Percentiles rank a stretch among this genome's conserved stretches.
Evolutionary conservation across 345 rosid genomes (phyloP).

Genomic region (Turritis glabra): DNA sequence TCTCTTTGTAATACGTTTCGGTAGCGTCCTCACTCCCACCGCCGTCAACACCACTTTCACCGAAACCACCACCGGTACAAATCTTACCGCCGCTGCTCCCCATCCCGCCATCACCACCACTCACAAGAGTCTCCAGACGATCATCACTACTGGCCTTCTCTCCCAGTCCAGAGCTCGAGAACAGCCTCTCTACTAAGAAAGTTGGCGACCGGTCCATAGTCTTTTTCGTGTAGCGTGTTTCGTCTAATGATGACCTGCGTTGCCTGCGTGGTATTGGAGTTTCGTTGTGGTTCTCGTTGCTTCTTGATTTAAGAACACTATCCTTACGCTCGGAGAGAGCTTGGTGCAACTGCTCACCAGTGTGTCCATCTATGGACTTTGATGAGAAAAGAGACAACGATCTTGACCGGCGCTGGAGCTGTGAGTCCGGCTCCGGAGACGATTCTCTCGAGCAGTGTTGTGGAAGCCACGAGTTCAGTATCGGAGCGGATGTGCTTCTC

Average conservation of each 20-base stretch:
- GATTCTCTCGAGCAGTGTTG: slow-evolving; percentile 38
- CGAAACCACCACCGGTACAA: slow-evolving; percentile 29
- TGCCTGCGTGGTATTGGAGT: slow-evolving; percentile 9
- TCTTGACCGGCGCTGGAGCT: slow-evolving; percentile 41
- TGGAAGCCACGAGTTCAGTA: slow-evolving; percentile 55
- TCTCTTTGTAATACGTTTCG: slow-evolving; percentile 56
- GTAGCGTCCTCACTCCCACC: slow-evolving; percentile 47
- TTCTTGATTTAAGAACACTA: slow-evolving; percentile 13
- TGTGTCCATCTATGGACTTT: slow-evolving; percentile 37
- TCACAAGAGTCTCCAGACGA: slow-evolving; percentile 18
- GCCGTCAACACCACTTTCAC: slow-evolving; percentile 34
- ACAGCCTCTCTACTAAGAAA: slow-evolving; percentile 30
- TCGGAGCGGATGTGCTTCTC: slow-evolving; percentile 58
- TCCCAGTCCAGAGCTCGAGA: slow-evolving; percentile 55
- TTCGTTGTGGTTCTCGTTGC: background rate
- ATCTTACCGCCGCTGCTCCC: slow-evolving; percentile 45
- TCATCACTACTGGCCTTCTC: slow-evolving; percentile 30
- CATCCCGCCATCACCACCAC: slow-evolving; percentile 37
- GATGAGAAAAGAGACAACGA: slow-evolving; percentile 43
- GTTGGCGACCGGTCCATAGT: slow-evolving; percentile 23
- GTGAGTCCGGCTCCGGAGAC: slow-evolving; percentile 54
- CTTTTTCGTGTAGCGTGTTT: background rate
- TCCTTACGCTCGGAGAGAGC: slow-evolving; percentile 34
- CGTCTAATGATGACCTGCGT: slow-evolving; percentile 33
- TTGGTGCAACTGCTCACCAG: slow-evolving; percentile 35